Base-by-base conservation (phyloP, 202 grass and related monocot genomes). In the Panicum hallii region DNA sequence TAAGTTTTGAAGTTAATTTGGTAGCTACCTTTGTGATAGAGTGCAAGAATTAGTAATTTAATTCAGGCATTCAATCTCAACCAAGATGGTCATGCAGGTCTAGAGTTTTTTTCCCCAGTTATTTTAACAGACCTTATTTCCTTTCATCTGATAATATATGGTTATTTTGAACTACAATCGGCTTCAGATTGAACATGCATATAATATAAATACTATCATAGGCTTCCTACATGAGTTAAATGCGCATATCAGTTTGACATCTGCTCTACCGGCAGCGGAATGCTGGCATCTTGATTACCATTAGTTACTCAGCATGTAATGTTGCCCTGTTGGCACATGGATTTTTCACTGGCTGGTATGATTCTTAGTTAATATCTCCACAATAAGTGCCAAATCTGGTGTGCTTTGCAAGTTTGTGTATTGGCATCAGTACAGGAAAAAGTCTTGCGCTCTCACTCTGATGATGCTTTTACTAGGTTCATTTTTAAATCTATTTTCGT, bases 71-170 rank as follows among this genome's bases (percentile, higher is more conserved):
- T 55, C 54, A 71, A 36, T 67, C 20, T 67, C 10, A 36, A 85
- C 32, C 52, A 81, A 34, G 70, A 42, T 19, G 19, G 62, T 19
- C 26, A 84, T 28, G 15, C 46, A 73, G n/a, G 26, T 8, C 70
- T 72, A 72, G 9, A 77, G 62, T 57, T 85, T 3, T 82, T 88
- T 63, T 26, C 26, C 9, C 26, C 54, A 70, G 19, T 66, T 74
- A 58, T 44, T 41, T 60, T 49, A 36, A 49, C 3, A 16, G 0
- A 52, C 7, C 15, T 38, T 9, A 67, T 81, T 75, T 68, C 41
- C 68, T 86, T 63, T 14, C 42, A 79, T 82, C 41, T 63, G 34
- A 75, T 70, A 28, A 19, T 23, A 81, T 76, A 56, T 83, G 17
- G 52, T 40, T 41, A 40, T 69, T 17, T 63, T 61, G 40, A 63